Evolutionary conservation across 768 basidiomycete species (phyloP).

Genomic region (Tulasnella sp.): DNA sequence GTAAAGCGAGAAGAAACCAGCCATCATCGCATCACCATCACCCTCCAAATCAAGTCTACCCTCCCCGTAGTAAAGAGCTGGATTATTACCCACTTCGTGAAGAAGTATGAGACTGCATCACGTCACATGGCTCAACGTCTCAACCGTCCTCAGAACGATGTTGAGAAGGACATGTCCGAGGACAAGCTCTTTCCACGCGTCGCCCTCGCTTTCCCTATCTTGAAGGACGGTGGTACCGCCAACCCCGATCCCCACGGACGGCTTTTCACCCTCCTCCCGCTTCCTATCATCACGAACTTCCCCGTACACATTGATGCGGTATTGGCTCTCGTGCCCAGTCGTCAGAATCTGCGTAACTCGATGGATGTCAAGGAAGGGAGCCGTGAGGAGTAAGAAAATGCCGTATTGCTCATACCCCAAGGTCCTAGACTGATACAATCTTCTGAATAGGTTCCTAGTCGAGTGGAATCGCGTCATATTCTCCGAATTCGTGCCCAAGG

Average conservation of each 20-base stretch:
- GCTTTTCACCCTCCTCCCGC: constrained; percentile 37
- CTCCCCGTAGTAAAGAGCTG: too few species aligned
- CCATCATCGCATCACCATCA: neutral
- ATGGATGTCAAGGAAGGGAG: constrained; percentile 38
- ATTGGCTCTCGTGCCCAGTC: constrained; percentile 41
- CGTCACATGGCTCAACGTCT: too few species aligned
- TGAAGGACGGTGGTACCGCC: neutral
- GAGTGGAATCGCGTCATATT: constrained; percentile 46
- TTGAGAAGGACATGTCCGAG: constrained; percentile 25
- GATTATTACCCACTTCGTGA: too few species aligned
- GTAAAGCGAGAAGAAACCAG: neutral
- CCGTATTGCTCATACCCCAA: constrained; percentile 33
- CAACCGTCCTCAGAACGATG: too few species aligned
- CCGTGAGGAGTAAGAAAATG: constrained; percentile 32
- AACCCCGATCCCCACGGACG: constrained; percentile 29
- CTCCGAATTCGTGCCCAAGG: constrained; percentile 37
- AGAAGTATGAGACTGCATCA: too few species aligned
- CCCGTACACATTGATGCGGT: constrained; percentile 41
- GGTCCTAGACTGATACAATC: constrained; percentile 33
- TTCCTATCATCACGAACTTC: constrained; percentile 40
- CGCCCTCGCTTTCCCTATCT: constrained; percentile 30
- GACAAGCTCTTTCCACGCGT: constrained; percentile 40
- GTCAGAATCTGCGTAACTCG: constrained; percentile 30
- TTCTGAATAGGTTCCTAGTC: constrained; percentile 34
- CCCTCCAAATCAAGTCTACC: neutral